Conservation (phyloP, 2,329 filamentous ascomycete genomes). For the Apiospora aurea region DNA sequence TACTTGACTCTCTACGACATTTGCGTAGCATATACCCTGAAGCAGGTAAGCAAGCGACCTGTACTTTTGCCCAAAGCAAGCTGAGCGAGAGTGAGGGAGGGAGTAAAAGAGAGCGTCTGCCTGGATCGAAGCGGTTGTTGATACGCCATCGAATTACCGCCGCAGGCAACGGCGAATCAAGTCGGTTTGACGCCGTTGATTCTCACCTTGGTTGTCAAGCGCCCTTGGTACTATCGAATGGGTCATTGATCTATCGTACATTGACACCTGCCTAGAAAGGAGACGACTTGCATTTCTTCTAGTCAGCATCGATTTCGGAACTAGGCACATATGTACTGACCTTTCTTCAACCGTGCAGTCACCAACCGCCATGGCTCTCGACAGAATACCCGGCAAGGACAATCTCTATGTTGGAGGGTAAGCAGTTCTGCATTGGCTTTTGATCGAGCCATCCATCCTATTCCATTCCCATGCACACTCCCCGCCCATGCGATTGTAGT, state of each 20-base stretch:
- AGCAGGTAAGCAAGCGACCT: constrained; percentile 9
- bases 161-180: constrained; percentile 9
- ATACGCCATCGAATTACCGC: background rate
- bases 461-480: background rate
- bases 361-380: constrained; percentile 60
- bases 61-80: background rate
- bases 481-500: background rate
- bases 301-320: background rate
- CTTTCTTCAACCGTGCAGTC: background rate
- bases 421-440: constrained; percentile 37
- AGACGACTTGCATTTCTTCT: background rate
- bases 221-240: background rate
- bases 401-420: constrained; percentile 84
- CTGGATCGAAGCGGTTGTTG: background rate
- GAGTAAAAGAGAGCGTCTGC: background rate
- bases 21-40: constrained; percentile 9
- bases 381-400: constrained; percentile 71
- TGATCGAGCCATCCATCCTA: background rate
- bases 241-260: background rate
- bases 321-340: background rate
- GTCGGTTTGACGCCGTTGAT: background rate
- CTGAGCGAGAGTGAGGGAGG: background rate
- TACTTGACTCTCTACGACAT: background rate
- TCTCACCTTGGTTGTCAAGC: background rate
- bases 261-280: background rate